Evolutionary conservation across 1,284 basidiomycete species (phyloP).

Genomic region (Sanghuangporus weigelae): DNA sequence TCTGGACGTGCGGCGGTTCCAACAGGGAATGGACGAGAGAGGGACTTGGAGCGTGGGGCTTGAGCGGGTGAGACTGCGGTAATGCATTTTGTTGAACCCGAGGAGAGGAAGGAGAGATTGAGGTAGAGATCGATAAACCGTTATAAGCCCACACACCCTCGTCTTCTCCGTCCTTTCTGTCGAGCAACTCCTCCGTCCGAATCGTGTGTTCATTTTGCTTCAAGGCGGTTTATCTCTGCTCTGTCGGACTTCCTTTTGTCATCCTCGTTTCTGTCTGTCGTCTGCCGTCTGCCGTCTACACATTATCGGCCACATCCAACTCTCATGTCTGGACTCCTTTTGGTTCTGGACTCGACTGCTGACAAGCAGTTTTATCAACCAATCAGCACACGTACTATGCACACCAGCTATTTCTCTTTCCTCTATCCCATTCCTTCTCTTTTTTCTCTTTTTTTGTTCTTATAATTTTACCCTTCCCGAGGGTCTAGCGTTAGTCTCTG

Average conservation of each 20-base stretch:
- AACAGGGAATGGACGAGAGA: background rate
- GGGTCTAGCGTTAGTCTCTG: too few relatives aligned
- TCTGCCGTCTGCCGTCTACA: background rate
- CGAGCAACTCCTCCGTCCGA: background rate
- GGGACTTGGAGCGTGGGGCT: conserved; percentile 1
- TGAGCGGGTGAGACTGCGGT: background rate
- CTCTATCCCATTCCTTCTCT: background rate
- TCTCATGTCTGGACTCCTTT: background rate
- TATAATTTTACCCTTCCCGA: background rate
- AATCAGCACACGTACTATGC: background rate
- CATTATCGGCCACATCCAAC: too few relatives aligned
- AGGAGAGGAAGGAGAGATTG: too few relatives aligned
- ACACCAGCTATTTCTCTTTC: background rate
- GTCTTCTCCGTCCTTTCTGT: background rate
- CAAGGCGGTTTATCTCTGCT: too few relatives aligned
- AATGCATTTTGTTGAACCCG: too few relatives aligned
- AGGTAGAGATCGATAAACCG: too few relatives aligned
- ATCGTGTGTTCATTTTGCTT: too few relatives aligned
- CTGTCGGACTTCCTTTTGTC: background rate
- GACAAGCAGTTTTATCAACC: background rate
- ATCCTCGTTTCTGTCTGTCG: background rate
- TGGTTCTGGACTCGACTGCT: background rate
- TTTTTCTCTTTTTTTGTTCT: background rate
- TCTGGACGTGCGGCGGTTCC: background rate
- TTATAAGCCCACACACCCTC: background rate